phyloP scores from a whole-genome alignment of 257 asterid genomes.

The Echium plantagineum region DNA sequence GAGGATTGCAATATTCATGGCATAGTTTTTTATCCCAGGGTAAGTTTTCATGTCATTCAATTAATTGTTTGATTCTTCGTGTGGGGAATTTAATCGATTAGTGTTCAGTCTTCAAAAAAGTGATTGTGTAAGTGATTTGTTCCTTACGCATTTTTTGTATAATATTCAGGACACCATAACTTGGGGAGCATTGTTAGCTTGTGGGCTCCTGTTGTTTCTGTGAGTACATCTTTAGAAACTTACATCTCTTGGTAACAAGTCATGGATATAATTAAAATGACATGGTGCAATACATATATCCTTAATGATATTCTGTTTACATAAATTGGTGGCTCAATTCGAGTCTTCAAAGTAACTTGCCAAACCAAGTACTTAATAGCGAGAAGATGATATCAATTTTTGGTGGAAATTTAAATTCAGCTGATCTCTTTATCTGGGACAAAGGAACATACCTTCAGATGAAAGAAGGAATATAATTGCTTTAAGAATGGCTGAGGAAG shows the following conservation, averaged over 20 bases:
- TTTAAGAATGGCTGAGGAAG: too few species aligned
- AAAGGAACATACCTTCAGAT: too few species aligned
- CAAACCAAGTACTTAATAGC: background rate
- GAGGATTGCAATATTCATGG: slow-evolving; percentile 68
- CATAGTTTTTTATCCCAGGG: slow-evolving; percentile 73
- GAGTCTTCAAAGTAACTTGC: too few species aligned
- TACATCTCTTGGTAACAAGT: slow-evolving; percentile 2
- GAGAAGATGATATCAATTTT: background rate
- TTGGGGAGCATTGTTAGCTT: slow-evolving; percentile 64
- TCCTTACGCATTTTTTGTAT: slow-evolving; percentile 9
- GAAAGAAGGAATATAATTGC: too few species aligned
- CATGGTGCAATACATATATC: background rate
- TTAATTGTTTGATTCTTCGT: background rate
- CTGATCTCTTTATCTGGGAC: background rate
- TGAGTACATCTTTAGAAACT: slow-evolving; percentile 36
- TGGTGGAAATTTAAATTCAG: background rate
- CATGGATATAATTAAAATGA: background rate
- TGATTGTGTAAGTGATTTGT: background rate
- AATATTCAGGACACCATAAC: slow-evolving; percentile 62
- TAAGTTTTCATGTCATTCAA: slow-evolving; percentile 20
- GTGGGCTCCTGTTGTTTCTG: slow-evolving; percentile 98
- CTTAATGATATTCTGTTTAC: background rate
- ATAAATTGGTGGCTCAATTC: too few species aligned
- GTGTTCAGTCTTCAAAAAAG: background rate
- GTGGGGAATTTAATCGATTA: too few species aligned